Conservation (phyloP, 345 rosid species). For the Eucalyptus shirleyi region DNA sequence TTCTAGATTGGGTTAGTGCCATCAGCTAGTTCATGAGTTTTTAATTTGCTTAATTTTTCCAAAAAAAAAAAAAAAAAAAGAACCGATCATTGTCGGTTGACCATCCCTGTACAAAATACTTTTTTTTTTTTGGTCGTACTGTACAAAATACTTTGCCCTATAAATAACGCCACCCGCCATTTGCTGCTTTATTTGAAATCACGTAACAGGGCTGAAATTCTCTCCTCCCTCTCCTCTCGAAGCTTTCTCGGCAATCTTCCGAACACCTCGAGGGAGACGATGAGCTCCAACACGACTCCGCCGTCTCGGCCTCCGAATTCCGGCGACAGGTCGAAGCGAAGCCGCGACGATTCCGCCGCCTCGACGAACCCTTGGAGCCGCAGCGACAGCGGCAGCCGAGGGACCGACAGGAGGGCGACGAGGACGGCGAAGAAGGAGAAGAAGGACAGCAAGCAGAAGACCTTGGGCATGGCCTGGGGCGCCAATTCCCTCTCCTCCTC, state of each 20-base stretch:
- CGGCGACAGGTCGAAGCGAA: slow-evolving; percentile 40
- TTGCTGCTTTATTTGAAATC: slow-evolving; percentile 3
- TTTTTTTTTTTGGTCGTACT: too few relatives aligned
- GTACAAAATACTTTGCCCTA: background rate
- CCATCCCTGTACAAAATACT: background rate
- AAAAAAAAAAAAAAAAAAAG: background rate
- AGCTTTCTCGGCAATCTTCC: slow-evolving; percentile 10
- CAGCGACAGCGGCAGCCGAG: slow-evolving; percentile 1
- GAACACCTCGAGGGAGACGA: background rate
- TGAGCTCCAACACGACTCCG: slow-evolving; percentile 25
- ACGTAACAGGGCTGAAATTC: background rate
- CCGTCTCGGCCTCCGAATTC: slow-evolving; percentile 31
- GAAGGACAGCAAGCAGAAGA: slow-evolving; percentile 52
- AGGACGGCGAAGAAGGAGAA: slow-evolving; percentile 21
- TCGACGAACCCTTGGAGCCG: slow-evolving; percentile 12
- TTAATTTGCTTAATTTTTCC: too few relatives aligned
- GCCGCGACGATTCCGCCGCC: slow-evolving; percentile 26
- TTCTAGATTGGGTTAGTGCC: too few relatives aligned
- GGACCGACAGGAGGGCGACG: background rate
- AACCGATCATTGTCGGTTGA: background rate
- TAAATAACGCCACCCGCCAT: background rate
- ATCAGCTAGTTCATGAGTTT: too few relatives aligned
- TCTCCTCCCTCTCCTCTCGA: background rate
- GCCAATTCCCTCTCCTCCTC: slow-evolving; percentile 61
- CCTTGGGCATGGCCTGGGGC: slow-evolving; percentile 94